Evolutionary conservation across 768 basidiomycete genomes (phyloP).

Genomic region (Mycena latifolia): DNA sequence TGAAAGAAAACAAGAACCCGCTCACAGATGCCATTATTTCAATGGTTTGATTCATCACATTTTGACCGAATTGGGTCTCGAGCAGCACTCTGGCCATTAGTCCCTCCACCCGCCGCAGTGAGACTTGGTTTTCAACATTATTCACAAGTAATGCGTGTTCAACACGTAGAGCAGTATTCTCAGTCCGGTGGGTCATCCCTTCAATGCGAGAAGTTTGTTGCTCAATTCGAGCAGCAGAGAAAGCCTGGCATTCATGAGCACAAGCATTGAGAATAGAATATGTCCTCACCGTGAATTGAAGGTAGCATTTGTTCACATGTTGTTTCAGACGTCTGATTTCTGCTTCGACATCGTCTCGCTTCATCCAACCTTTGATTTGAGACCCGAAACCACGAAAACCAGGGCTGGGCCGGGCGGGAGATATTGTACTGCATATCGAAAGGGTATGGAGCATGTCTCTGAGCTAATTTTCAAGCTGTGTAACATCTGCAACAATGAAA

Average conservation of each 20-base stretch:
- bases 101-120: constrained; percentile 11
- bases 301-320: constrained; percentile 12
- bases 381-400: background rate
- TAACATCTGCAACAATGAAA: too few species aligned
- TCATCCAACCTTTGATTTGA: constrained; percentile 17
- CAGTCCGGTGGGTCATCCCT: background rate
- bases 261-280: too few species aligned
- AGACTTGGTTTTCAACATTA: constrained; percentile 21
- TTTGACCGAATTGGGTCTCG: constrained; percentile 17
- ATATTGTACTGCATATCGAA: background rate
- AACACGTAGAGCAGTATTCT: too few species aligned
- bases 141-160: constrained; percentile 25
- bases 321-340: constrained; percentile 18
- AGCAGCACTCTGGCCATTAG: constrained; percentile 23
- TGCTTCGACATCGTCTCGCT: constrained; percentile 21
- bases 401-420: background rate
- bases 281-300: constrained; percentile 11
- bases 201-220: constrained; percentile 2
- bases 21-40: too few species aligned
- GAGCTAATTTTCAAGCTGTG: too few species aligned
- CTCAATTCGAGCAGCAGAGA: constrained; percentile 24
- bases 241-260: constrained; percentile 1
- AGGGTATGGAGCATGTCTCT: constrained; percentile 17
- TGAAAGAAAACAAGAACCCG: too few species aligned
- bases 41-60: constrained; percentile 7